Evolutionary conservation across 2,329 filamentous ascomycete species (phyloP).

Genomic region (Xylariales sp.): DNA sequence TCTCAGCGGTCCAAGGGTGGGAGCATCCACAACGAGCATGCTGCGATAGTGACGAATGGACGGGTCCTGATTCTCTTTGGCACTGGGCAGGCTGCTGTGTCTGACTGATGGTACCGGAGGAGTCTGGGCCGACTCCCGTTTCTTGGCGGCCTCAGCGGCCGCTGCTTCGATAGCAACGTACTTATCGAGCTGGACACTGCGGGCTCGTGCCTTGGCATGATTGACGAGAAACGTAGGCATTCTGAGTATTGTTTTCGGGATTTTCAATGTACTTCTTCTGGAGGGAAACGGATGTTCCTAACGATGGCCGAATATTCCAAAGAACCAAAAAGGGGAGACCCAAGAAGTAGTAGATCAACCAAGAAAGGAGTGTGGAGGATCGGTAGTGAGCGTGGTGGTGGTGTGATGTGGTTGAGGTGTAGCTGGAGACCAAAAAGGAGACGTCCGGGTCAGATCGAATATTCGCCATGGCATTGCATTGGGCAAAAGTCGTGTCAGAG

Average conservation of each 20-base stretch:
- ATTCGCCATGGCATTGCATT: slow-evolving; percentile 9
- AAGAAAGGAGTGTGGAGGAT: slow-evolving; percentile 28
- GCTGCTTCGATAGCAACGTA: slow-evolving; percentile 13
- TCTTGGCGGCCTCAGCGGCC: slow-evolving; percentile 13
- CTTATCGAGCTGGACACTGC: slow-evolving; percentile 45
- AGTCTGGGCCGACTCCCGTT: slow-evolving; percentile 16
- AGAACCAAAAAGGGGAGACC: slow-evolving; percentile 31
- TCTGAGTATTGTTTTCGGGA: slow-evolving; percentile 26
- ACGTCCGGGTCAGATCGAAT: slow-evolving; percentile 11
- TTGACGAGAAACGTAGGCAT: slow-evolving; percentile 40
- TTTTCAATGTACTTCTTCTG: slow-evolving; percentile 17
- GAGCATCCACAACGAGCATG: slow-evolving; percentile 49
- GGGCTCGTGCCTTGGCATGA: slow-evolving; percentile 40
- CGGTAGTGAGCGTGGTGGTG: slow-evolving; percentile 23
- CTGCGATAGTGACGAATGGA: slow-evolving; percentile 39
- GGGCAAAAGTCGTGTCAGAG: slow-evolving; percentile 4
- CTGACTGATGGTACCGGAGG: slow-evolving; percentile 24
- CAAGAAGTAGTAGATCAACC: slow-evolving; percentile 46
- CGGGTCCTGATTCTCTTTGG: slow-evolving; percentile 32
- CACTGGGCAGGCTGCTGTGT: slow-evolving; percentile 29
- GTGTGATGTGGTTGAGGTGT: slow-evolving; percentile 11
- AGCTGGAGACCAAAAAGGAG: slow-evolving; percentile 4
- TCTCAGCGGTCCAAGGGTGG: slow-evolving; percentile 39
- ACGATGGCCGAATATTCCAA: slow-evolving; percentile 30
- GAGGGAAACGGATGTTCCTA: slow-evolving; percentile 27